These are phyloP conservation scores for Aureobasidium lini DNA, from an alignment of 2,329 filamentous ascomycete genomes.

Conservation along the genomic window DNA sequence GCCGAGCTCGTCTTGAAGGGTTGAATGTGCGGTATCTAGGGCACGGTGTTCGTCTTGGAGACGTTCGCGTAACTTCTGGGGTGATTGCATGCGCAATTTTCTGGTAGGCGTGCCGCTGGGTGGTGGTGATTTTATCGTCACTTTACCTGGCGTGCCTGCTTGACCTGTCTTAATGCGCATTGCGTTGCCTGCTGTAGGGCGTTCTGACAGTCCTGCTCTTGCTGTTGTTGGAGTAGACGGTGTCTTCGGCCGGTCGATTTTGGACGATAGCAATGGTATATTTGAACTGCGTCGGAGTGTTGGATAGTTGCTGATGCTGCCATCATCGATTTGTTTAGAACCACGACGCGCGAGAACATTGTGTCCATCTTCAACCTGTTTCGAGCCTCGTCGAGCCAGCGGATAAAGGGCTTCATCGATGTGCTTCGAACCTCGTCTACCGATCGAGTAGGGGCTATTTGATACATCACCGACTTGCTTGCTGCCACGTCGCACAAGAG, in stretches of 20 bases:
- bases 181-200: constrained; percentile 42
- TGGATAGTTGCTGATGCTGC: constrained; percentile 22
- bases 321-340: constrained; percentile 20
- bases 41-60: constrained; percentile 73
- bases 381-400: constrained; percentile 4
- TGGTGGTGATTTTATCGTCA: constrained; percentile 10
- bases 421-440: neutral
- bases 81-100: constrained; percentile 60
- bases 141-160: constrained; percentile 5
- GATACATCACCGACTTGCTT: constrained; percentile 3
- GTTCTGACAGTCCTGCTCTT: constrained; percentile 45
- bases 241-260: constrained; percentile 15
- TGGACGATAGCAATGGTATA: constrained; percentile 19
- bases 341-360: neutral
- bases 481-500: neutral
- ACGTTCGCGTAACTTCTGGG: constrained; percentile 67
- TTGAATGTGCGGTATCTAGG: constrained; percentile 61
- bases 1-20: constrained; percentile 66
- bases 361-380: constrained; percentile 12
- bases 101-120: constrained; percentile 33
- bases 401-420: constrained; percentile 6
- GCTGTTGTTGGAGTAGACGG: constrained; percentile 32
- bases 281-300: constrained; percentile 14
- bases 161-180: constrained; percentile 53
- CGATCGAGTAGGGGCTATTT: neutral